Conservation (phyloP, 2,329 filamentous ascomycete species). For the Incumbomyces delicatus region DNA sequence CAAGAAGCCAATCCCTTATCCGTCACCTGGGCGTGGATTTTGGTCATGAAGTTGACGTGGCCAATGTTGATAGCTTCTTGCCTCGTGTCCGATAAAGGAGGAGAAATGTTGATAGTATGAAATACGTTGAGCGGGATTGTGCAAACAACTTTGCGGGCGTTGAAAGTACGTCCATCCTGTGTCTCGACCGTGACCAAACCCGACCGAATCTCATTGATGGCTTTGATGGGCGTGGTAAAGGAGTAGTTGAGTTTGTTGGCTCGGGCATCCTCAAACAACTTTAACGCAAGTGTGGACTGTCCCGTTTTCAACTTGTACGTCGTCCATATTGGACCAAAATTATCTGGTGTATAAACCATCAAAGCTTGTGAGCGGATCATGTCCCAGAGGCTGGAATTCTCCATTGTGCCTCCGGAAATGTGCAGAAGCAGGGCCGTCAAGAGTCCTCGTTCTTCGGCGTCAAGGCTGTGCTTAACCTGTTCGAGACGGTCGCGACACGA, state of each 20-base stretch:
- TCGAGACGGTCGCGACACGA: constrained; percentile 22
- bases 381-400: constrained; percentile 18
- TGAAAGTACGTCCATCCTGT: constrained; percentile 9
- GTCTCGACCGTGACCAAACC: constrained; percentile 1
- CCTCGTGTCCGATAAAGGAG: constrained; percentile 14
- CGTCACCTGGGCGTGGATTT: constrained; percentile 19
- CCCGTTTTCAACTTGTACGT: constrained; percentile 25
- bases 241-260: constrained; percentile 20
- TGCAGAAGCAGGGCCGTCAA: constrained; percentile 22
- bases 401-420: constrained; percentile 21
- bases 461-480: constrained; percentile 25
- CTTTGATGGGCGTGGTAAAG: constrained; percentile 21
- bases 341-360: constrained; percentile 15
- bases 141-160: constrained; percentile 20
- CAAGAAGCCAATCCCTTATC: constrained; percentile 16
- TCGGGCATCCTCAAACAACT: constrained; percentile 23
- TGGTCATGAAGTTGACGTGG: constrained; percentile 16
- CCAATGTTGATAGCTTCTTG: constrained; percentile 16
- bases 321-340: constrained; percentile 21
- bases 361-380: constrained; percentile 20
- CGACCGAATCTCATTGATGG: constrained; percentile 11
- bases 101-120: constrained; percentile 14
- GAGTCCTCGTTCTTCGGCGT: constrained; percentile 21
- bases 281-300: constrained; percentile 22
- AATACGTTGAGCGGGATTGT: constrained; percentile 23